Percentiles rank a stretch among this genome's conserved stretches.
Evolutionary conservation across 2,329 filamentous ascomycete genomes (phyloP).

Genomic region (Sporothrix humicola): DNA sequence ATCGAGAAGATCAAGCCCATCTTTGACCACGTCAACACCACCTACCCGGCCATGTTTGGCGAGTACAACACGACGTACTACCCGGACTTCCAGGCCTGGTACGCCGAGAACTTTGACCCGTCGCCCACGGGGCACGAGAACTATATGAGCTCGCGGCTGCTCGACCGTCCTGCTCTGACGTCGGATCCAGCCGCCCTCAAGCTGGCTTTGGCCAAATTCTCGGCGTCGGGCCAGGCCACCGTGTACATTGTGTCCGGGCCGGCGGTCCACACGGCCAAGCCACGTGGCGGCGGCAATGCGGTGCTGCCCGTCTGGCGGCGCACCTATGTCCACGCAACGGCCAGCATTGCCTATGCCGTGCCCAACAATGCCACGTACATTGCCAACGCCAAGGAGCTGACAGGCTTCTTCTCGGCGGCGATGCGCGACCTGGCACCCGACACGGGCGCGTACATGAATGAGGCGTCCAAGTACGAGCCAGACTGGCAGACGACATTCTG

Average conservation of each 20-base stretch:
- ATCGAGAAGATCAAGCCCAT: conserved; percentile 33
- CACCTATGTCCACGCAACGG: conserved; percentile 37
- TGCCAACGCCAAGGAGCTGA: conserved; percentile 30
- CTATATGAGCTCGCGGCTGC: conserved; percentile 43
- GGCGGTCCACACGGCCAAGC: conserved; percentile 38
- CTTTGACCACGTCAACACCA: conserved; percentile 38
- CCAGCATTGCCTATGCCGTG: conserved; percentile 33
- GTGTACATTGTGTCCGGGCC: conserved; percentile 39
- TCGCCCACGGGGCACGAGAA: conserved; percentile 36
- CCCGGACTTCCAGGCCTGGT: conserved; percentile 44
- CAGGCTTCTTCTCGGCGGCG: conserved; percentile 31
- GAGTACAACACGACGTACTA: conserved; percentile 42
- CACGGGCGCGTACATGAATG: conserved; percentile 37
- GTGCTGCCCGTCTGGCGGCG: conserved; percentile 40
- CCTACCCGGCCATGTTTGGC: conserved; percentile 42
- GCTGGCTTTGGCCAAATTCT: conserved; percentile 36
- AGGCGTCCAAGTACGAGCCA: conserved; percentile 37
- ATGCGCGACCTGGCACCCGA: conserved; percentile 43
- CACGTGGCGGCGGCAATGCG: conserved; percentile 38
- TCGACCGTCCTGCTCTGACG: conserved; percentile 42
- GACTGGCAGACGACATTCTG: conserved; percentile 46
- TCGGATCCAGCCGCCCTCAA: conserved; percentile 34
- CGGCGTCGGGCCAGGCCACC: conserved; percentile 35
- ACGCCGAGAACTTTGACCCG: conserved; percentile 39
- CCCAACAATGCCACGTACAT: conserved; percentile 36